Conservation (phyloP, 1,139 yeast genomes). For the Geotrichum histeridarum region DNA sequence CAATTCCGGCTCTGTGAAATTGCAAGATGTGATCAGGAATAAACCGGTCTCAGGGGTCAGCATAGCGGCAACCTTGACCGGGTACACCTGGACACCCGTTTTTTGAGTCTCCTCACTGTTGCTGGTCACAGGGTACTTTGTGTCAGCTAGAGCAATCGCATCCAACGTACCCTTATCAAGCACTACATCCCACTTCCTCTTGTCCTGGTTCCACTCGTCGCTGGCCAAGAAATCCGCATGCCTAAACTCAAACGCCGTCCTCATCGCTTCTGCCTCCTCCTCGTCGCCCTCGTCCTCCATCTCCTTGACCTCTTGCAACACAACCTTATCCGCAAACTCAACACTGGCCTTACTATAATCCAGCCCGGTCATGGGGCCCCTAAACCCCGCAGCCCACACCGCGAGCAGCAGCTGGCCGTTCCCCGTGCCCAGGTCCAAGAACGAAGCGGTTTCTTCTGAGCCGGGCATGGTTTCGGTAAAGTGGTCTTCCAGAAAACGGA, state of each 20-base stretch:
- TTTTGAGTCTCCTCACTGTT: conserved; percentile 23
- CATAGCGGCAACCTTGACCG: conserved; percentile 43
- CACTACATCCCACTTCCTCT: conserved; percentile 57
- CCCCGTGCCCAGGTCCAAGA: conserved; percentile 90
- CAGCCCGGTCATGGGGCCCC: conserved; percentile 57
- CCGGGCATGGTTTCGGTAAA: conserved; percentile 31
- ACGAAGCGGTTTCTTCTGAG: conserved; percentile 28
- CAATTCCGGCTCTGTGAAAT: conserved; percentile 79
- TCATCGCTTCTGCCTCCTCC: conserved; percentile 36
- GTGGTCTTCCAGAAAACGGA: conserved; percentile 53
- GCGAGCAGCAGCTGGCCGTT: conserved; percentile 84
- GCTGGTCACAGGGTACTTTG: conserved; percentile 38
- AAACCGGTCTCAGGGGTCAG: conserved; percentile 52
- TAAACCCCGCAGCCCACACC: conserved; percentile 55
- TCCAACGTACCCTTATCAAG: conserved; percentile 94
- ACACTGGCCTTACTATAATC: conserved; percentile 83
- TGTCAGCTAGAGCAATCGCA: conserved; percentile 84
- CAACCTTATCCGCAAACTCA: conserved; percentile 60
- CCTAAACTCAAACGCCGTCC: conserved; percentile 36
- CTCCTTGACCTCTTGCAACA: conserved; percentile 38
- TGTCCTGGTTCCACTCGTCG: conserved; percentile 37
- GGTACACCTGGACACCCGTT: conserved; percentile 57
- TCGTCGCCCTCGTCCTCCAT: conserved; percentile 40
- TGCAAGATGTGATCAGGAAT: conserved; percentile 85
- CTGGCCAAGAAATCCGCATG: conserved; percentile 43